Base-by-base conservation (phyloP, 2,329 filamentous ascomycete species). In the Fusarium veterinarium region DNA sequence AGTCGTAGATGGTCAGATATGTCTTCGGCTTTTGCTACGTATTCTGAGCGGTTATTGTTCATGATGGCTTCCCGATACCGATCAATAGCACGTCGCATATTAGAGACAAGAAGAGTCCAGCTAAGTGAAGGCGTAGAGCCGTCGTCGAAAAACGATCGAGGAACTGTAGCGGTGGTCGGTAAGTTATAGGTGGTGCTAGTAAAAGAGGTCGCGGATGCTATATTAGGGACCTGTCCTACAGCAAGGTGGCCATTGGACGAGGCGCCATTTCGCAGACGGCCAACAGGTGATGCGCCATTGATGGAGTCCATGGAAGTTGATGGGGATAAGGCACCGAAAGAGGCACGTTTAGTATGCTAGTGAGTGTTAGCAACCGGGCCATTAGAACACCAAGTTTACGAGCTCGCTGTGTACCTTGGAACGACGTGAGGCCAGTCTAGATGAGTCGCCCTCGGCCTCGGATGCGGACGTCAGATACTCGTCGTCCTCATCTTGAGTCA, bases 1-100 rank as follows among this genome's bases (percentile, higher is more conserved):
- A 98, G 87, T 61, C 96, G 93, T 63, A 99, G 86, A 80, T 99
- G 95, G 80, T 99, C 96, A 9, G 96, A 98, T 58, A 99, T 98
- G 79, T 99, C 95, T 82, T 99, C 96, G n/a, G 96, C 96, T 71
- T 93, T 90, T 64, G 92, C 92, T 31, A 98, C 96, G 81, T 97
- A 98, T 79, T 98, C 95, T 5, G 95, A 93, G 31, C 95, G 91
- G 78, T 92, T 91, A 71, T 91, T 92, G 76, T 91, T 93, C 70
- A 91, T 92, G 76, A 99, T 93, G n/a, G 94, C 93, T 75, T 97
- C 93, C 49, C 95, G 90, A 81, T 98, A 99, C 62, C 92, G 90
- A 76, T 98, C 95, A 67, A 99, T 92, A 4, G 95, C 93, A 74
- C 90, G 89, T 77, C 94, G 94, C 93, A 98, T 98, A 79, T 97